These are phyloP conservation scores for Pyropia yezoensis DNA, from an alignment of 23 red algal species.

Conservation along the genomic window DNA sequence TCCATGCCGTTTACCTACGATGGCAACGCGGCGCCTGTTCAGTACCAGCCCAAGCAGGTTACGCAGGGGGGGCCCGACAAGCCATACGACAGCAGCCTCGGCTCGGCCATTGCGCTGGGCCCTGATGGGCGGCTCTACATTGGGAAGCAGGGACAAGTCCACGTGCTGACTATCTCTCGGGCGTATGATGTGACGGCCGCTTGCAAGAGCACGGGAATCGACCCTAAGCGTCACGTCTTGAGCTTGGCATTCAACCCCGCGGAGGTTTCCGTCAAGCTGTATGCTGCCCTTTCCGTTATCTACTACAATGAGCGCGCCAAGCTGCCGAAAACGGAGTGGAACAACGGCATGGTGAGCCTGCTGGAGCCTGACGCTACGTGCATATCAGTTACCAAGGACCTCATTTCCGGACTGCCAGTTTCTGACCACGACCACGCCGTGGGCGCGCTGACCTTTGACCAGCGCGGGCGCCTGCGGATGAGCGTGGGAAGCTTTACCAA, in stretches of 20 bases:
- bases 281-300: too few species aligned
- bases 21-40: neutral
- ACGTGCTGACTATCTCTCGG: slow-evolving; percentile 20
- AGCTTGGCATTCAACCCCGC: slow-evolving; percentile 43
- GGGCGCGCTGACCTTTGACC: too few species aligned
- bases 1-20: neutral
- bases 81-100: slow-evolving; percentile 12
- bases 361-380: slow-evolving; percentile 23
- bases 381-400: slow-evolving; percentile 8
- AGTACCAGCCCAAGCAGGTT: slow-evolving; percentile 28
- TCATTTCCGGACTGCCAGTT: too few species aligned
- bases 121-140: slow-evolving; percentile 53
- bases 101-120: slow-evolving; percentile 24
- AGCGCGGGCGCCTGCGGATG: neutral
- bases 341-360: slow-evolving; percentile 41
- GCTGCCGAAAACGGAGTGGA: slow-evolving; percentile 11
- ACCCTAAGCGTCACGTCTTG: slow-evolving; percentile 15
- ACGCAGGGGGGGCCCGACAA: slow-evolving; percentile 22
- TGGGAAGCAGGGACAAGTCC: slow-evolving; percentile 28
- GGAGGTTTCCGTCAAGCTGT: too few species aligned
- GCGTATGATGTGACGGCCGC: slow-evolving; percentile 23
- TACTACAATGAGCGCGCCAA: too few species aligned
- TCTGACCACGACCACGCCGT: too few species aligned
- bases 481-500: slow-evolving; percentile 52
- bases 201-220: slow-evolving; percentile 14